A percentile compares a stretch with the other conserved stretches of the same genome.
Evolutionary conservation across 2,329 filamentous ascomycete species (phyloP).

Genomic region (Decorospora gaudefroyi): DNA sequence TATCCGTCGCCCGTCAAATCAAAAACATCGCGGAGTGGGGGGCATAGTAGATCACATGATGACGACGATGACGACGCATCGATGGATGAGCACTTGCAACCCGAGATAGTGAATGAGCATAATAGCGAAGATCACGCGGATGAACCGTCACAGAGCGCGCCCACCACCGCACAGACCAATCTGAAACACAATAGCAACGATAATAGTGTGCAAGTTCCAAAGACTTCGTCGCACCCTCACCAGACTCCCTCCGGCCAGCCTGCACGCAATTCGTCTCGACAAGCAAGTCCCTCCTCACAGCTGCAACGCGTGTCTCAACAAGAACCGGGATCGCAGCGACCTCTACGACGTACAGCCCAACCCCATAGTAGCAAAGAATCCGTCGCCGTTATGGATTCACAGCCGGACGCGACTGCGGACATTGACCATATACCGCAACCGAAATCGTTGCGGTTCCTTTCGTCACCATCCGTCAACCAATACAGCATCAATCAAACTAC

Average conservation of each 20-base stretch:
- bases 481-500: constrained; percentile 47
- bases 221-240: constrained; percentile 46
- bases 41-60: constrained; percentile 19
- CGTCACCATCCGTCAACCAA: constrained; percentile 44
- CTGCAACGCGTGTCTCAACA: constrained; percentile 28
- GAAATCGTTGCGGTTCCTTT: constrained; percentile 40
- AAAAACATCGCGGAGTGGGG: constrained; percentile 3
- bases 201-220: constrained; percentile 42
- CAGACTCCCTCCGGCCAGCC: constrained; percentile 31
- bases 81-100: constrained; percentile 26
- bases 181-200: constrained; percentile 23
- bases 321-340: constrained; percentile 24
- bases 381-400: constrained; percentile 54
- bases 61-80: constrained; percentile 34
- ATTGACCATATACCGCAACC: constrained; percentile 35
- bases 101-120: constrained; percentile 13
- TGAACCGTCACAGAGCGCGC: constrained; percentile 34
- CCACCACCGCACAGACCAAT: constrained; percentile 18
- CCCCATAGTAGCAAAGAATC: constrained; percentile 42
- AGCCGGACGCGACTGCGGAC: constrained; percentile 42
- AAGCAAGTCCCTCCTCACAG: constrained; percentile 26
- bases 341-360: constrained; percentile 16
- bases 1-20: constrained; percentile 35
- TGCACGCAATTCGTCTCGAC: constrained; percentile 25
- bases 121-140: constrained; percentile 39